A percentile compares a stretch with the other conserved stretches of the same genome.
These are phyloP conservation scores for Teunomyces stri DNA, from an alignment of 805 yeast species.

Conservation along the genomic window DNA sequence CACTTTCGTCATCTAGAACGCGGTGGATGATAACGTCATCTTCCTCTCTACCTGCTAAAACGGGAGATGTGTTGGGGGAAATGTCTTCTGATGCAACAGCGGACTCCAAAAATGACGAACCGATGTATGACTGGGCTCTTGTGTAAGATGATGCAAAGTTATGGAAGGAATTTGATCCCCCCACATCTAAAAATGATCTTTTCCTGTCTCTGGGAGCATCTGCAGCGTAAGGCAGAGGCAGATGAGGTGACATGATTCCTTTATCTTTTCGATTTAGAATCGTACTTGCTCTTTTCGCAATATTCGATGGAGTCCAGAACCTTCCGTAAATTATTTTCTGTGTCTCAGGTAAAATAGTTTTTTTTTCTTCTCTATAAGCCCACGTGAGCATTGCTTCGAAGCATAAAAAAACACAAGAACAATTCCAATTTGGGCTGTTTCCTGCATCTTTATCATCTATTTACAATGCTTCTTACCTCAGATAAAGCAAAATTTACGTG, in stretches of 20 bases:
- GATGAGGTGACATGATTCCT: background rate
- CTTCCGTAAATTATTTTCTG: background rate
- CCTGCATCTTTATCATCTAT: too few species aligned
- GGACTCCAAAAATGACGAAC: slow-evolving; percentile 8
- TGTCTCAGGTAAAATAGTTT: background rate
- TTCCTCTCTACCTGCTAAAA: slow-evolving; percentile 2
- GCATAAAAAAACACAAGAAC: background rate
- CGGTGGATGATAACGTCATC: slow-evolving; percentile 12
- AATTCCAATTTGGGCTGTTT: too few species aligned
- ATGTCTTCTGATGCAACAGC: slow-evolving; percentile 13
- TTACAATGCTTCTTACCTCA: too few species aligned
- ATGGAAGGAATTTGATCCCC: slow-evolving; percentile 35
- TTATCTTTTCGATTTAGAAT: background rate
- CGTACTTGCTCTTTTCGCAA: background rate
- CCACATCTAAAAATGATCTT: slow-evolving; percentile 29
- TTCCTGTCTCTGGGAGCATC: slow-evolving; percentile 14
- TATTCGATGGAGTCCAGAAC: background rate
- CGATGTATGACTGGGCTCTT: slow-evolving; percentile 32
- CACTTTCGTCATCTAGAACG: slow-evolving; percentile 4
- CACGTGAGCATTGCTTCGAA: background rate
- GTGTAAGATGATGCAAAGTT: slow-evolving; percentile 41
- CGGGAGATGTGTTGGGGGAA: slow-evolving; percentile 23
- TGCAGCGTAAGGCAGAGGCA: background rate
- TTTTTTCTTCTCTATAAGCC: background rate
- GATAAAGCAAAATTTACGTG: too few species aligned